Conservation (phyloP, 176 grass and related monocot genomes). For the Tuctoria greenei region DNA sequence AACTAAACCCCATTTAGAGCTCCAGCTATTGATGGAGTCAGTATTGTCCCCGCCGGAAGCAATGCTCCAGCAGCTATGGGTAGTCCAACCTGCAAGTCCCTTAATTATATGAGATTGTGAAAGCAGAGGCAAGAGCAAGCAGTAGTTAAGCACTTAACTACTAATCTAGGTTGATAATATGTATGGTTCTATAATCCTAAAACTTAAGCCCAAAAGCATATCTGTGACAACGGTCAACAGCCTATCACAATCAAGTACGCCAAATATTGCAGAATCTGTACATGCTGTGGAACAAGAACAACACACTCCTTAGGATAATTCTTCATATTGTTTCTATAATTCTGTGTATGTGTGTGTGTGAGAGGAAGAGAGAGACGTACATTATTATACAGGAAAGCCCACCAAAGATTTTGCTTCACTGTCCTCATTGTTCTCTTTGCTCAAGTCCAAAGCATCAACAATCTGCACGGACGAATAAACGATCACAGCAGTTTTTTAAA, state of each 20-base stretch:
- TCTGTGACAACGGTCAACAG: background rate
- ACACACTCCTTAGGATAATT: too few species aligned
- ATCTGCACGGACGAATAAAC: conserved; percentile 44
- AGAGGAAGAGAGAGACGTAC: conserved; percentile 41
- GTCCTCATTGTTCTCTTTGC: conserved; percentile 96
- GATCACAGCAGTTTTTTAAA: background rate
- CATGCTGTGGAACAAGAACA: too few species aligned
- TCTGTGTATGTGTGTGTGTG: too few species aligned
- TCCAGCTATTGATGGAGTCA: conserved; percentile 94
- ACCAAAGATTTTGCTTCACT: conserved; percentile 98
- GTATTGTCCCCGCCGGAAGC: conserved; percentile 68
- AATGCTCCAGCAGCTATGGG: conserved; percentile 88
- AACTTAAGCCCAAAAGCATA: background rate
- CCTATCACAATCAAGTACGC: background rate
- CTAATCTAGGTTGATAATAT: background rate
- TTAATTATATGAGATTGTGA: conserved; percentile 15
- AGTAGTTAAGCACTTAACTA: background rate
- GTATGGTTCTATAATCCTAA: background rate
- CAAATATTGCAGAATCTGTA: background rate
- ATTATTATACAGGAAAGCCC: conserved; percentile 96
- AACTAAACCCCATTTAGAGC: conserved; percentile 95
- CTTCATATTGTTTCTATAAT: too few species aligned
- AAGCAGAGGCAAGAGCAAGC: background rate
- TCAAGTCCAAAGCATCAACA: conserved; percentile 90
- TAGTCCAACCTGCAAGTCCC: conserved; percentile 73